Conservation (phyloP, 73 alveolate genomes). For the Stentor roeselii region DNA sequence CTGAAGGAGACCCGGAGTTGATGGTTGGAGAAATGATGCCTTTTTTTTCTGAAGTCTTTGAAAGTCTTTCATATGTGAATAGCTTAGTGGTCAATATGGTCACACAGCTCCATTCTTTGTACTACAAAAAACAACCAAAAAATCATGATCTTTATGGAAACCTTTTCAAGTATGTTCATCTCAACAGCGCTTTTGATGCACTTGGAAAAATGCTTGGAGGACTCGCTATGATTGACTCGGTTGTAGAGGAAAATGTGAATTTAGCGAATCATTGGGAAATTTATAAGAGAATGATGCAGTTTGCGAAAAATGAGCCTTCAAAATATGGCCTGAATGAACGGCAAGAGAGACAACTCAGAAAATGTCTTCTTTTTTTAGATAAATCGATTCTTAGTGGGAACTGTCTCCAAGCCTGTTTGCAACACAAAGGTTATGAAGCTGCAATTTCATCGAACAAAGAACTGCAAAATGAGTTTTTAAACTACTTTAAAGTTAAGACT, state of each 20-base stretch:
- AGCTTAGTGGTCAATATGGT: conserved; percentile 61
- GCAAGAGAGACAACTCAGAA: conserved; percentile 63
- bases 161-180: conserved; percentile 58
- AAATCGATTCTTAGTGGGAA: conserved; percentile 44
- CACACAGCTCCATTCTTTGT: conserved; percentile 65
- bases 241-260: conserved; percentile 73
- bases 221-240: conserved; percentile 63
- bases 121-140: conserved; percentile 49
- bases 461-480: conserved; percentile 47
- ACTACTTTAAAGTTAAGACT: conserved; percentile 55
- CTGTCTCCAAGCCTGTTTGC: conserved; percentile 43
- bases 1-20: conserved; percentile 67
- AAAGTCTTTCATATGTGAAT: conserved; percentile 59
- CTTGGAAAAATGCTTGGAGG: conserved; percentile 66
- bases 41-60: conserved; percentile 61
- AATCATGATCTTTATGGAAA: conserved; percentile 45
- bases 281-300: conserved; percentile 73
- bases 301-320: conserved; percentile 58
- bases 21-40: conserved; percentile 67
- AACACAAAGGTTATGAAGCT: conserved; percentile 41
- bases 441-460: conserved; percentile 65
- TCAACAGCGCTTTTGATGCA: conserved; percentile 62
- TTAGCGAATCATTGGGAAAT: conserved; percentile 70
- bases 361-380: conserved; percentile 37
- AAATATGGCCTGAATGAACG: conserved; percentile 59